These are phyloP conservation scores for Lentithecium fluviatile DNA, from an alignment of 495 filamentous ascomycete genomes.

Conservation along the genomic window DNA sequence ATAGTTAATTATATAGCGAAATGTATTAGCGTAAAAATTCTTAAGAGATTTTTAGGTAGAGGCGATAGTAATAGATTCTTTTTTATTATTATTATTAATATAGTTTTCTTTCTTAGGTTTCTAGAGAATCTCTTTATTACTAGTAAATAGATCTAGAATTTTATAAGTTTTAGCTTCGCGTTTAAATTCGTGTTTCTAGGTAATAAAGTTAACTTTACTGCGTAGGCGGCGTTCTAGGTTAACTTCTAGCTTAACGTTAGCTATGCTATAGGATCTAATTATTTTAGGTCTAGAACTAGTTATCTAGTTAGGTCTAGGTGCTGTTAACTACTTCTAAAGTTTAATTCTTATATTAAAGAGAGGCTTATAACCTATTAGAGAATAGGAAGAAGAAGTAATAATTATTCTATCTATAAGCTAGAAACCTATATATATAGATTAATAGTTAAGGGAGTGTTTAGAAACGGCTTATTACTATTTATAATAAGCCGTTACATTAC, in stretches of 20 bases:
- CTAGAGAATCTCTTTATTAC: neutral
- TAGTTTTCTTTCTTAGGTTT: neutral
- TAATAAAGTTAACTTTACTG: neutral
- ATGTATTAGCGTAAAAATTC: neutral
- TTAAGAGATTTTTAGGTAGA: neutral
- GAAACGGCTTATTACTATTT: neutral
- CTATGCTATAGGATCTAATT: neutral
- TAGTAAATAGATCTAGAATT: neutral
- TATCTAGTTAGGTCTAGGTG: neutral
- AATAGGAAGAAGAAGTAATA: neutral
- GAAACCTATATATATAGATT: neutral
- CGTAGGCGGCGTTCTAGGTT: neutral
- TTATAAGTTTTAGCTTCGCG: neutral
- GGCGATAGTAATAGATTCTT: neutral
- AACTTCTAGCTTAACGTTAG: neutral
- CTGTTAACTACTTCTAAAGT: neutral
- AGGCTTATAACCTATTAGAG: neutral
- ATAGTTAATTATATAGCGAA: neutral
- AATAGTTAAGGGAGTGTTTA: neutral
- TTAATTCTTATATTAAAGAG: neutral
- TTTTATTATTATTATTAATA: neutral
- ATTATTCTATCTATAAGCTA: neutral
- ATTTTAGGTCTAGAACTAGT: neutral
- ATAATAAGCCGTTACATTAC: neutral
- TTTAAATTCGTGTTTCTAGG: neutral